phyloP scores from a whole-genome alignment of 129 eudicot species.

The Artemisia argyi region DNA sequence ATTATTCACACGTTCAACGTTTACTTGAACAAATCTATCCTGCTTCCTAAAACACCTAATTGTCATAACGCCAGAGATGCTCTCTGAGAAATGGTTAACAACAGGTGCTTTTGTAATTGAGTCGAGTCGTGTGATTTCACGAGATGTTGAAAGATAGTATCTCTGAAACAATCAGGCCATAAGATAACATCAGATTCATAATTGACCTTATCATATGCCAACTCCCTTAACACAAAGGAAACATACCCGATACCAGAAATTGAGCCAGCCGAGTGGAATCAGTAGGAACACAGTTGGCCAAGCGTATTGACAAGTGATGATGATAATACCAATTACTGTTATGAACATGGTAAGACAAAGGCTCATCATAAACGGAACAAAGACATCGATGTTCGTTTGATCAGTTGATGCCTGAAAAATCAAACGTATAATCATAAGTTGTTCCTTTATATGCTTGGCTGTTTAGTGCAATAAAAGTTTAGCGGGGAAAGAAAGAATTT shows the following conservation, averaged over 20 bases:
- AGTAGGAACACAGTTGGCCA: conserved; percentile 80
- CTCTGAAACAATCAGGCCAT: conserved; percentile 39
- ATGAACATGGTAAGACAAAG: conserved; percentile 46
- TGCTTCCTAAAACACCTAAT: conserved; percentile 77
- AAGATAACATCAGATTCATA: neutral
- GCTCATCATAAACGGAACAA: conserved; percentile 56
- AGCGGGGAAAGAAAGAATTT: neutral
- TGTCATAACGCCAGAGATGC: conserved; percentile 82
- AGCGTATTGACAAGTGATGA: conserved; percentile 82
- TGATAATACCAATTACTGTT: conserved; percentile 55
- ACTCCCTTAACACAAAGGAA: neutral
- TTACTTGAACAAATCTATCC: conserved; percentile 55
- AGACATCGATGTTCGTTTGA: conserved; percentile 70
- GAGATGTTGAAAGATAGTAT: conserved; percentile 72
- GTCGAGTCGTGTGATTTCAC: conserved; percentile 80
- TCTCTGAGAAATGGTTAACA: conserved; percentile 85
- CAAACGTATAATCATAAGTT: neutral
- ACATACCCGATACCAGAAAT: conserved; percentile 83
- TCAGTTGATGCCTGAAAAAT: conserved; percentile 78
- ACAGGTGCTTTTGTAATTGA: conserved; percentile 91
- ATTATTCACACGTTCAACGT: conserved; percentile 56
- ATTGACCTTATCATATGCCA: neutral
- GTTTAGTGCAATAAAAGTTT: neutral
- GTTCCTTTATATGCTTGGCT: neutral
- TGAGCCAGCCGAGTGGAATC: conserved; percentile 82